Evolutionary conservation across 805 yeast species (phyloP).

Genomic region (Priceomyces fermenticarens): DNA sequence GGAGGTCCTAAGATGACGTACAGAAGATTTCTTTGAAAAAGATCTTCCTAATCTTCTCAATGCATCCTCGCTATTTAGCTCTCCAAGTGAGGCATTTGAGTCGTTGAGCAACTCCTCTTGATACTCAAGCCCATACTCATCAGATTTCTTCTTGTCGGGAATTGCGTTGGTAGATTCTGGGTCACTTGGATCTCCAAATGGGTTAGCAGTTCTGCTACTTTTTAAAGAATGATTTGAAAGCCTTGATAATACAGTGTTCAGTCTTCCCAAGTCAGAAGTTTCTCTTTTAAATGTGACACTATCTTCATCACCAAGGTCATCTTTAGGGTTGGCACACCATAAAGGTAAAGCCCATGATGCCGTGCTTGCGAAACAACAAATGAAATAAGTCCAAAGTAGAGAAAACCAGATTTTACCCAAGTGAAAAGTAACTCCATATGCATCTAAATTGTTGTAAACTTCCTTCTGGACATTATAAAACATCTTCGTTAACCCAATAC

Average conservation of each 20-base stretch:
- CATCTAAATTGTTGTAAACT: conserved; percentile 30
- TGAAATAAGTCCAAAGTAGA: conserved; percentile 37
- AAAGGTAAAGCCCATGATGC: conserved; percentile 34
- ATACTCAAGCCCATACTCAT: conserved; percentile 4
- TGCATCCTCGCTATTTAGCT: conserved; percentile 18
- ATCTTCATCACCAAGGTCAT: conserved; percentile 20
- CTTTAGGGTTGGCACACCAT: conserved; percentile 54
- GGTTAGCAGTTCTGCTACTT: background rate
- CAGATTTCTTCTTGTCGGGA: background rate
- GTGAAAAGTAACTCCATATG: conserved; percentile 45
- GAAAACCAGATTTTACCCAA: conserved; percentile 42
- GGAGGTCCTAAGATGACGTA: conserved; percentile 21
- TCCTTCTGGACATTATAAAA: conserved; percentile 21
- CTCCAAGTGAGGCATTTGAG: background rate
- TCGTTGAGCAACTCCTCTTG: conserved; percentile 4
- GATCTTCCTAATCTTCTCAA: conserved; percentile 35
- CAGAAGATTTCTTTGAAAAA: conserved; percentile 31
- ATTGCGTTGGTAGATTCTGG: conserved; percentile 8
- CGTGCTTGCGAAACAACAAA: conserved; percentile 20
- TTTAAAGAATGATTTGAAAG: background rate
- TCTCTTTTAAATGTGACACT: background rate
- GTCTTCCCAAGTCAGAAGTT: background rate
- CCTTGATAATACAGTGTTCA: background rate
- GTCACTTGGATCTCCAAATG: conserved; percentile 3
- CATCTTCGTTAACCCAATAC: conserved; percentile 25